Evolutionary conservation across 352 stramenopile genomes (phyloP), one percentile per base, ranked within the genome.

Genomic region (Phytopythium sindhum): DNA sequence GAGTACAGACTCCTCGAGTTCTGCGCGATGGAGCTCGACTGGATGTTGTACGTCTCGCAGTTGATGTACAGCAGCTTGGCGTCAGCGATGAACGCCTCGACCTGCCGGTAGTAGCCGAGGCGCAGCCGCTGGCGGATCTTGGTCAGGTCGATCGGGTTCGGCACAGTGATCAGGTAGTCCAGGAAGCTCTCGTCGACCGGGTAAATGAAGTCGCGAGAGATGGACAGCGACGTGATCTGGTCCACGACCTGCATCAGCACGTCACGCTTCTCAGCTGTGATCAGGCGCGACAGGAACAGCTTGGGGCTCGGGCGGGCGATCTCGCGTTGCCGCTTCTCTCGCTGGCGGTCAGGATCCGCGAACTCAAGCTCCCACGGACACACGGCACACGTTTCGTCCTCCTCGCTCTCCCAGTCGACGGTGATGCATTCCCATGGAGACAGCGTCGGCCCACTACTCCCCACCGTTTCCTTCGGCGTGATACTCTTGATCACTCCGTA

Each of bases 21-120:
- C 42, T 95, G 85, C 7, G 86, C 82, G 58, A 97, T 97, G 7
- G 72, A 62, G 47, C 87, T 94, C 17, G 82, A 86, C 23, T 75
- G 64, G 55, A 96, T 82, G 44, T 97, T 97, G 71, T 94, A 97
- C 26, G 76, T 87, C 63, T 95, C 81, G 53, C 89, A 97, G 60
- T 97, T 95, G 12, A 72, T 53, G 19, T 71, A 78, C 44, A 97
- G 64, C 24, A 96, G 64, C 55, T 89, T 78, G 2, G 90, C 70
- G 61, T 97, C 89, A 11, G 84, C 73, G 37, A 94, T 67, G 48
- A 96, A 88, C 2, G 86, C 87, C 50, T 95, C 85, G 10, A 95
- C 70, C 63, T 97, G 89, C 10, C 89, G 86, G 54, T 96, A 97
- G 63, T 94, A 97, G 0, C 73, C 73, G 9, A 71, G 65, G 15